These are phyloP conservation scores for Tuctoria greenei DNA, from an alignment of 176 grass and related monocot species.

Conservation along the genomic window DNA sequence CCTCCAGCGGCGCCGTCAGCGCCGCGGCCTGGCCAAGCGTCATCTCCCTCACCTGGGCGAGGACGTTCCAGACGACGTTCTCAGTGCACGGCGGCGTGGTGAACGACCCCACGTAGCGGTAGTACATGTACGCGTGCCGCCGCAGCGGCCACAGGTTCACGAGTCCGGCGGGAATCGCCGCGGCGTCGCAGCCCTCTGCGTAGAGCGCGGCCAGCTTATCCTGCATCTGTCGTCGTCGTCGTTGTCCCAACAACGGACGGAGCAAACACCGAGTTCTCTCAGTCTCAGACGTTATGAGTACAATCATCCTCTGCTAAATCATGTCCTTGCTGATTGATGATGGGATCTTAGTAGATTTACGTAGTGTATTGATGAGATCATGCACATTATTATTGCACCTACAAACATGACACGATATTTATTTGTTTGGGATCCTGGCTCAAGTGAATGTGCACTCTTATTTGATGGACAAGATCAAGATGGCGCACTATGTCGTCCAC, in stretches of 20 bases:
- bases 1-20: constrained; percentile 54
- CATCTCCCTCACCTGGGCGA: constrained; percentile 66
- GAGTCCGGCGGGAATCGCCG: constrained; percentile 32
- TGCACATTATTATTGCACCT: too few species aligned
- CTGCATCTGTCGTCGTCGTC: constrained; percentile 50
- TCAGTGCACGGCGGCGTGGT: constrained; percentile 91
- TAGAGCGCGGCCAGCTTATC: constrained; percentile 59
- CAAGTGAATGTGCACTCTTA: too few species aligned
- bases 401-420: too few species aligned
- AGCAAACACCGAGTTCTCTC: background rate
- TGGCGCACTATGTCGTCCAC: too few species aligned
- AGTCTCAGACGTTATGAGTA: background rate
- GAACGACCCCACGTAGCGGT: constrained; percentile 75
- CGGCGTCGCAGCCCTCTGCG: constrained; percentile 40
- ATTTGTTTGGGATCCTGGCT: too few species aligned
- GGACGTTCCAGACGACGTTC: constrained; percentile 81
- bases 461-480: too few species aligned
- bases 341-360: background rate
- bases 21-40: constrained; percentile 50
- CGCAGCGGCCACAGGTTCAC: constrained; percentile 45
- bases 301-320: background rate
- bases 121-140: constrained; percentile 50
- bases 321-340: background rate
- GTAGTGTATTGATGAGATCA: too few species aligned
- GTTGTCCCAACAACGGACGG: background rate